Base-by-base conservation (phyloP, 2,329 filamentous ascomycete genomes). In the Peltaster fructicola region DNA sequence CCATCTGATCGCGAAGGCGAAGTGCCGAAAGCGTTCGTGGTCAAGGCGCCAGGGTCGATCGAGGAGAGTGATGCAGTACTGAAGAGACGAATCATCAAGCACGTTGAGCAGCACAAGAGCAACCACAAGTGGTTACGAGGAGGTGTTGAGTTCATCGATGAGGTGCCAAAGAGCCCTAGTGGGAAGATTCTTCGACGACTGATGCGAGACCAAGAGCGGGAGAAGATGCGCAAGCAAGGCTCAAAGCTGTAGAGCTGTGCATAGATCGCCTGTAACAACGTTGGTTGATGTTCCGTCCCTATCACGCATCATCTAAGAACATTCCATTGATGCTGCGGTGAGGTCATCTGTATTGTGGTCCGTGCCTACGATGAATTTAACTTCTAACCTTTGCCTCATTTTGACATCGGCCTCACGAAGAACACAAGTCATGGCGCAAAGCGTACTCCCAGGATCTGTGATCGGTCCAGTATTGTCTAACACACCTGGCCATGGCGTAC, bases 381-480 rank as follows among this genome's bases (percentile, higher is more conserved):
- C n/a, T n/a, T n/a, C n/a, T n/a, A n/a, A n/a, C n/a, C n/a, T n/a
- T n/a, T n/a, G n/a, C n/a, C n/a, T n/a, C n/a, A n/a, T n/a, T n/a
- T n/a, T n/a, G n/a, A n/a, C n/a, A n/a, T n/a, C n/a, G n/a, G n/a
- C n/a, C n/a, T n/a, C n/a, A n/a, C n/a, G n/a, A n/a, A n/a, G n/a
- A n/a, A n/a, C n/a, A n/a, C n/a, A n/a, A n/a, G n/a, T n/a, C n/a
- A n/a, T n/a, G n/a, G n/a, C n/a, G n/a, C n/a, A n/a, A n/a, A n/a
- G n/a, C 38, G 78, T 74, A 27, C 63, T 90, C 23, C 88, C 88
- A 7, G 88, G 88, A 47, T 78, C 88, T 48, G 56, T 71, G 22
- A 67, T 98, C 19, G 84, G 78, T 15, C 55, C 73, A 10, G 53
- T 62, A 10, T 58, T 64, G 27, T 66, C 69, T 37, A 84, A 75